phyloP scores from a whole-genome alignment of 768 basidiomycete genomes.

The Rhodotorula taiwanensis region DNA sequence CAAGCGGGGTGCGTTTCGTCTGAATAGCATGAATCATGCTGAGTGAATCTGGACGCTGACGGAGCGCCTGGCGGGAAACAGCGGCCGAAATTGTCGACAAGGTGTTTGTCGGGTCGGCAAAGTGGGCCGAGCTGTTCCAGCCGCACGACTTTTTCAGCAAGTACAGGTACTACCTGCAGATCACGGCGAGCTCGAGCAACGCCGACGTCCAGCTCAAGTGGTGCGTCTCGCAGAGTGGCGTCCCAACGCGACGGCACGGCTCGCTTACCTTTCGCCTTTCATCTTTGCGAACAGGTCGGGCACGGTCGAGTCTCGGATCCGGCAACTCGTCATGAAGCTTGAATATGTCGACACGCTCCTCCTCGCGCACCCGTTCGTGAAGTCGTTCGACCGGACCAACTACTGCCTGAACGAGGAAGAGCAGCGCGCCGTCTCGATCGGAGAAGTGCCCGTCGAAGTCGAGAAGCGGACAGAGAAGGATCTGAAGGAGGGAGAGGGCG shows the following conservation, averaged over 20 bases:
- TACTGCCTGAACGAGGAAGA: slow-evolving; percentile 81
- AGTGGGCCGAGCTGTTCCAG: slow-evolving; percentile 88
- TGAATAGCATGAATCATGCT: no score
- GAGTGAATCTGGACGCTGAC: not conserved
- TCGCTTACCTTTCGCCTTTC: no score
- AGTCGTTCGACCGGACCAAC: slow-evolving; percentile 80
- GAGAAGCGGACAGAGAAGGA: slow-evolving; percentile 69
- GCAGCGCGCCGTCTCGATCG: slow-evolving; percentile 77
- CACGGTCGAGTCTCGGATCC: slow-evolving; percentile 94
- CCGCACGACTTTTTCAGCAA: slow-evolving; percentile 96
- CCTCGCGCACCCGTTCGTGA: slow-evolving; percentile 89
- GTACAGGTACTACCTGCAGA: slow-evolving; percentile 92
- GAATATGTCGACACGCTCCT: slow-evolving; percentile 89
- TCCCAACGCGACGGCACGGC: no score
- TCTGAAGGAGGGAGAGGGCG: slow-evolving; percentile 50
- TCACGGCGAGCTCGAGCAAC: slow-evolving; percentile 81
- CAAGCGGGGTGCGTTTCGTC: slow-evolving; percentile 75
- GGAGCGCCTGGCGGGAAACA: slow-evolving; percentile 40
- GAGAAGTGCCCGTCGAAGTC: slow-evolving; percentile 69
- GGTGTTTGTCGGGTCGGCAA: slow-evolving; percentile 64
- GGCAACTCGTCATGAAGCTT: slow-evolving; percentile 94
- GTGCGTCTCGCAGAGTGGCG: slow-evolving; percentile 47
- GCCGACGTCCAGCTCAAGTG: slow-evolving; percentile 86
- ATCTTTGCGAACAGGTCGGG: no score
- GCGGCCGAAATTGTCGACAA: slow-evolving; percentile 89